These are phyloP conservation scores for Bothriochloa decipiens DNA, from an alignment of 176 grass and related monocot species.

Conservation along the genomic window DNA sequence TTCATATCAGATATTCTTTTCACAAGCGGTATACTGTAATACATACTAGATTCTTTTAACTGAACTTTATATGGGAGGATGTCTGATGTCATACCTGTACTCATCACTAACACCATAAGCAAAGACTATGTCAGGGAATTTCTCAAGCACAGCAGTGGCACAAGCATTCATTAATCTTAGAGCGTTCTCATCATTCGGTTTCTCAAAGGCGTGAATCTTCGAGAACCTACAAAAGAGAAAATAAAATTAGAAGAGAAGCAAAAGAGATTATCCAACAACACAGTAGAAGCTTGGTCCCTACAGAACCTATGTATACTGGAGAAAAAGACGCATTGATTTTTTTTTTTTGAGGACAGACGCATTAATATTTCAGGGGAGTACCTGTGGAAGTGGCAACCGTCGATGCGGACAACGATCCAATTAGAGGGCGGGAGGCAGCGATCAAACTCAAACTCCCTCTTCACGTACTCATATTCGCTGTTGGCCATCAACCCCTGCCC, in stretches of 20 bases:
- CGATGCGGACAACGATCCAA: constrained; percentile 87
- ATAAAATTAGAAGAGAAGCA: constrained; percentile 31
- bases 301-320: too few relatives aligned
- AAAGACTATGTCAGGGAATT: constrained; percentile 85
- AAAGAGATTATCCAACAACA: background rate
- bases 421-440: constrained; percentile 64
- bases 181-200: constrained; percentile 78
- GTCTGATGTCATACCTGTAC: constrained; percentile 59
- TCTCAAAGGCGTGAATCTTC: constrained; percentile 67
- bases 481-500: constrained; percentile 55
- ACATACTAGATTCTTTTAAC: background rate
- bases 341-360: too few relatives aligned
- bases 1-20: constrained; percentile 10
- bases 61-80: constrained; percentile 1
- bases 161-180: constrained; percentile 72
- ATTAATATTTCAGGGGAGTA: constrained; percentile 20
- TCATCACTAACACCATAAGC: constrained; percentile 96
- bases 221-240: constrained; percentile 71
- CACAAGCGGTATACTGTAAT: background rate
- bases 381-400: constrained; percentile 86
- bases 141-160: constrained; percentile 68
- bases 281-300: background rate
- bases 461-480: constrained; percentile 86
- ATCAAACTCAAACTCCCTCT: constrained; percentile 67
- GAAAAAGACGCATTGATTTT: background rate